Evolutionary conservation across 371 early-diverging fungal genomes (phyloP), one percentile per base, ranked within the genome.

Genomic region (Batkoa obscura): DNA sequence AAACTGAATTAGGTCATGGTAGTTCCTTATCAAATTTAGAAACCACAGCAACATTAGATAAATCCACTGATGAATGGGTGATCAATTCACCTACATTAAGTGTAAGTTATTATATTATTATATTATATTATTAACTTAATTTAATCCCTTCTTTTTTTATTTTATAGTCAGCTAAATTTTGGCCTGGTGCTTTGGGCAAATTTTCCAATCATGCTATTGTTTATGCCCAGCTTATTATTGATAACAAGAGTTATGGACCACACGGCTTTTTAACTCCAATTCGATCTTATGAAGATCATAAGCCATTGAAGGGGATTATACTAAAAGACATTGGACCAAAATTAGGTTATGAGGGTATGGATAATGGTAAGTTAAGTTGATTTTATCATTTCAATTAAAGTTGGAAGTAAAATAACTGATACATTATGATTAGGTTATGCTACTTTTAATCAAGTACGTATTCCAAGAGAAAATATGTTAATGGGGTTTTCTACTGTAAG

Each of bases 281-380:
- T 48, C 86, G 95, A 38, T 79, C 79, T 36, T 68, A 77, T 1
- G 72, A 76, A 47, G 81, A 82, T 53, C 91, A 90, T 64, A 72
- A 68, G 17, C 78, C 78, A 39, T 57, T 88, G 57, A 71, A 80
- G 2, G 92, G 92, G n/a, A 76, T 94, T 51, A 78, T 80, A 6
- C 84, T 92, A 23, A 89, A 83, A 56, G 93, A 94, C 58, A 79
- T 88, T 59, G 95, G 95, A 1, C 83, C 89, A 35, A 92, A 92
- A 69, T 77, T 86, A 32, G 93, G 93, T 6, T 77, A 77, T 63
- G 79, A 81, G 43, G 65, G 78, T 0, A 76, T 86, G 64, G 92
- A 91, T 68, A 90, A 88, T 62, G 92, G 92, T 6, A 88, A 78
- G 71, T 72, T 67, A 51, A 64, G 39, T 42, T 8, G 4, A n/a